phyloP scores from a whole-genome alignment of 805 yeast species.

The Aciculoconidium aculeatum region DNA sequence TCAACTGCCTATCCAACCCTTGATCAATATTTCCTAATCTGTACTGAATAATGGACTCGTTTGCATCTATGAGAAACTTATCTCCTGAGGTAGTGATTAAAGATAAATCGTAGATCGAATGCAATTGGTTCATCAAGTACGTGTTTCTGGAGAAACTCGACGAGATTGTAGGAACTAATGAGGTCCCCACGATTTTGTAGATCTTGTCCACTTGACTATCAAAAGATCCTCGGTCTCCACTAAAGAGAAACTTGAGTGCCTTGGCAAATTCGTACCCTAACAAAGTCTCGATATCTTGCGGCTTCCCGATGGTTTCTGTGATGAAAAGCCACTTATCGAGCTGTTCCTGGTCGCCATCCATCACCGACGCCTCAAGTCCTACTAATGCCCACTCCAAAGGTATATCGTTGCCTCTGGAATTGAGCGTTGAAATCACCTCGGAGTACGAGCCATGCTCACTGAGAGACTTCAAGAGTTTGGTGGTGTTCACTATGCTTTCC shows the following conservation, averaged over 20 bases:
- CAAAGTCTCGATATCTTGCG: conserved; percentile 47
- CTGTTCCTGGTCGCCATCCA: conserved; percentile 48
- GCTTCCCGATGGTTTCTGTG: conserved; percentile 39
- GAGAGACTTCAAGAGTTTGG: conserved; percentile 62
- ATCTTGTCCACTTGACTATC: conserved; percentile 42
- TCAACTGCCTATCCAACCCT: conserved; percentile 53
- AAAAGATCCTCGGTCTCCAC: conserved; percentile 28
- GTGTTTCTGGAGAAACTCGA: conserved; percentile 35
- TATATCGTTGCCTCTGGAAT: conserved; percentile 25
- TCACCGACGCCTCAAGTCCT: conserved; percentile 72
- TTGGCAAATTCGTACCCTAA: conserved; percentile 62
- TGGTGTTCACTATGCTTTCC: conserved; percentile 33
- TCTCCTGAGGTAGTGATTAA: conserved; percentile 16
- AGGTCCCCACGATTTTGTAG: conserved; percentile 53
- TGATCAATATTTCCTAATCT: conserved; percentile 33
- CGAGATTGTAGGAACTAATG: conserved; percentile 38
- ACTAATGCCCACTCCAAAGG: conserved; percentile 57
- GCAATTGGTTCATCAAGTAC: conserved; percentile 31
- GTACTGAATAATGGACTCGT: conserved; percentile 18
- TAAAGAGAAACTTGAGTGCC: conserved; percentile 44
- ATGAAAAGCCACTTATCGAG: conserved; percentile 55
- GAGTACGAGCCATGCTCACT: conserved; percentile 74
- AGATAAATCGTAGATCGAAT: conserved; percentile 29
- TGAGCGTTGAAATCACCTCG: conserved; percentile 50
- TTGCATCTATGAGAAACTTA: conserved; percentile 8